Evolutionary conservation across 2,329 filamentous ascomycete species (phyloP).

Genomic region (Pseudocercospora cruenta): DNA sequence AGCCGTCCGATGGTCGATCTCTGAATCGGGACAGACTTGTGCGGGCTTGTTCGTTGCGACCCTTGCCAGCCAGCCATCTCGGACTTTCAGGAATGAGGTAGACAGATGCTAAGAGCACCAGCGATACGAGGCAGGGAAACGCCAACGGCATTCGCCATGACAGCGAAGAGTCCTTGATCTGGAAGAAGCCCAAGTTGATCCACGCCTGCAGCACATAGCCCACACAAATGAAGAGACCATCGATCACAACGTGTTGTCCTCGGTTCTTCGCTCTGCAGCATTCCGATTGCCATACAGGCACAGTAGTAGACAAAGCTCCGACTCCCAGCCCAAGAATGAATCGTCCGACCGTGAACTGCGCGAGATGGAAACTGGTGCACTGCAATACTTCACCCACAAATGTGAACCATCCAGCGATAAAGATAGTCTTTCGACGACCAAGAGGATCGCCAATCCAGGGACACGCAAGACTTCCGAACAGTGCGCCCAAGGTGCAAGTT

Average conservation of each 20-base stretch:
- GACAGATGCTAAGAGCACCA: conserved; percentile 34
- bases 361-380: conserved; percentile 49
- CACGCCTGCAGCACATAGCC: conserved; percentile 53
- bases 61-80: conserved; percentile 43
- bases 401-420: conserved; percentile 45
- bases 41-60: conserved; percentile 30
- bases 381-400: conserved; percentile 51
- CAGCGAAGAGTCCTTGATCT: conserved; percentile 43
- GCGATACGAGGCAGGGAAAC: conserved; percentile 52
- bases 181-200: conserved; percentile 52
- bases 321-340: conserved; percentile 51
- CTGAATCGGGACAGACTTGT: conserved; percentile 45
- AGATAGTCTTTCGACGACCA: conserved; percentile 51
- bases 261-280: conserved; percentile 45
- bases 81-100: conserved; percentile 46
- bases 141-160: conserved; percentile 51
- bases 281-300: conserved; percentile 53
- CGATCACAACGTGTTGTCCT: conserved; percentile 46
- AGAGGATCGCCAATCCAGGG: conserved; percentile 51
- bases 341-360: conserved; percentile 52
- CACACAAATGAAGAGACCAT: conserved; percentile 52
- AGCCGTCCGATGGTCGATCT: conserved; percentile 43
- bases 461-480: conserved; percentile 52
- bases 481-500: conserved; percentile 51
- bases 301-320: conserved; percentile 48